phyloP scores from a whole-genome alignment of 352 stramenopile species.

The Globisporangium solare region DNA sequence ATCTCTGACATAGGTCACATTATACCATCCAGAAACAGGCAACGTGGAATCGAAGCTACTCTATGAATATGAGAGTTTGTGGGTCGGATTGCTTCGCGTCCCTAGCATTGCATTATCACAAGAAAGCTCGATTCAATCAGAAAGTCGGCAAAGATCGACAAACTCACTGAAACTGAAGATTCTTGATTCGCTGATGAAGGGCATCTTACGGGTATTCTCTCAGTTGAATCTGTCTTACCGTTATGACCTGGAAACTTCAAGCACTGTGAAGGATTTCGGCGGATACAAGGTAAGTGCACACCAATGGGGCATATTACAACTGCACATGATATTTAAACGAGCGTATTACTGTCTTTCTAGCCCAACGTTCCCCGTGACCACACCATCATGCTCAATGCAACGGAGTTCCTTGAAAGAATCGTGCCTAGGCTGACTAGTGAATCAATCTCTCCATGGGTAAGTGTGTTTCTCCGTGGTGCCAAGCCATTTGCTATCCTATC shows the following conservation, averaged over 20 bases:
- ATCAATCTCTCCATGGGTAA: slow-evolving; percentile 44
- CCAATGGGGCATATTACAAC: background rate
- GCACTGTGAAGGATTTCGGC: slow-evolving; percentile 26
- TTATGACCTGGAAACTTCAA: slow-evolving; percentile 45
- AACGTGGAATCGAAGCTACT: slow-evolving; percentile 63
- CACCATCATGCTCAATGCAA: slow-evolving; percentile 77
- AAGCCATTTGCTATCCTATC: background rate
- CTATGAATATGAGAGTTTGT: slow-evolving; percentile 76
- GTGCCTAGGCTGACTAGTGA: slow-evolving; percentile 26
- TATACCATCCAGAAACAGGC: slow-evolving; percentile 79
- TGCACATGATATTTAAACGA: no score
- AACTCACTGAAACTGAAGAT: slow-evolving; percentile 29
- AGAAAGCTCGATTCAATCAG: slow-evolving; percentile 1
- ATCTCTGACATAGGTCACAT: slow-evolving; percentile 21
- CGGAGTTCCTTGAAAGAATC: slow-evolving; percentile 64
- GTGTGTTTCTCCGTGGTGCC: slow-evolving; percentile 1
- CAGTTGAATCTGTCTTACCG: slow-evolving; percentile 68
- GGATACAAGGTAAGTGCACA: slow-evolving; percentile 49
- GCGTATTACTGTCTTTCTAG: slow-evolving; percentile 20
- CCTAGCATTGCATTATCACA: background rate
- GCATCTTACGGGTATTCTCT: slow-evolving; percentile 36
- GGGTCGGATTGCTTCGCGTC: slow-evolving; percentile 20
- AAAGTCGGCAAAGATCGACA: slow-evolving; percentile 4
- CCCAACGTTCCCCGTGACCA: slow-evolving; percentile 65
- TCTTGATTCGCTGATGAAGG: slow-evolving; percentile 50